Percentiles rank a stretch among this genome's conserved stretches.
Evolutionary conservation across 495 filamentous ascomycete genomes (phyloP).

Genomic region (Neohortaea acidophila): DNA sequence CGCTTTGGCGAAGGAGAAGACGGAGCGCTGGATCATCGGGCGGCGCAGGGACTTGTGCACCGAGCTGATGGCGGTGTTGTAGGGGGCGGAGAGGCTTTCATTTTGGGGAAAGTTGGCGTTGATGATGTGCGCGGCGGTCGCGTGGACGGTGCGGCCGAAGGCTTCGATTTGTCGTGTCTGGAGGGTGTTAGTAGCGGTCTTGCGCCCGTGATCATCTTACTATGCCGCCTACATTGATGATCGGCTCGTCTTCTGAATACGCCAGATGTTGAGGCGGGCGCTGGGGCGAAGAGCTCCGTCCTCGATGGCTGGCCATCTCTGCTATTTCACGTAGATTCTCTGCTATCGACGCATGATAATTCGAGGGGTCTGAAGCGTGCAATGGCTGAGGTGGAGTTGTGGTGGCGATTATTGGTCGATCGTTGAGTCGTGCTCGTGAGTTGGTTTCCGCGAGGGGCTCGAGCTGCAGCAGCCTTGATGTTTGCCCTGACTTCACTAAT

Average conservation of each 20-base stretch:
- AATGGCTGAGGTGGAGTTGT: not conserved
- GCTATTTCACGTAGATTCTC: too few species aligned
- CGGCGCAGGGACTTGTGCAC: constrained; percentile 75
- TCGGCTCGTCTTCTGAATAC: constrained; percentile 7
- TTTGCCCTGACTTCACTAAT: not conserved
- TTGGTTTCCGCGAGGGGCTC: too few species aligned
- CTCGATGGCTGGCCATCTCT: constrained; percentile 7
- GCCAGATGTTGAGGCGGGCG: not conserved
- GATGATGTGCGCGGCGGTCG: constrained; percentile 81
- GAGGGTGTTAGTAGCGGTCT: constrained; percentile 5
- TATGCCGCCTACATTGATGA: constrained; percentile 12
- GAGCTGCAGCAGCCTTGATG: not conserved
- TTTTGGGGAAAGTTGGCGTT: constrained; percentile 4
- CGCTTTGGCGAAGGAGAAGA: constrained; percentile 78
- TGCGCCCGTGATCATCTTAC: too few species aligned
- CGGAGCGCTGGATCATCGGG: constrained; percentile 67
- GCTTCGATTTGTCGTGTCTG: constrained; percentile 82
- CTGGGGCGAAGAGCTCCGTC: constrained; percentile 17
- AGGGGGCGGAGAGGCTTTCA: constrained; percentile 23
- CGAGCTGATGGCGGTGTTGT: constrained; percentile 75
- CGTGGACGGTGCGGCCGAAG: constrained; percentile 87
- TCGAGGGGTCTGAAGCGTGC: not conserved
- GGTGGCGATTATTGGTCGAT: not conserved
- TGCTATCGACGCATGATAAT: constrained; percentile 1
- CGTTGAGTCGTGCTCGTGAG: constrained; percentile 2